phyloP scores from a whole-genome alignment of 441 rosid species.

The Jatropha podagrica region DNA sequence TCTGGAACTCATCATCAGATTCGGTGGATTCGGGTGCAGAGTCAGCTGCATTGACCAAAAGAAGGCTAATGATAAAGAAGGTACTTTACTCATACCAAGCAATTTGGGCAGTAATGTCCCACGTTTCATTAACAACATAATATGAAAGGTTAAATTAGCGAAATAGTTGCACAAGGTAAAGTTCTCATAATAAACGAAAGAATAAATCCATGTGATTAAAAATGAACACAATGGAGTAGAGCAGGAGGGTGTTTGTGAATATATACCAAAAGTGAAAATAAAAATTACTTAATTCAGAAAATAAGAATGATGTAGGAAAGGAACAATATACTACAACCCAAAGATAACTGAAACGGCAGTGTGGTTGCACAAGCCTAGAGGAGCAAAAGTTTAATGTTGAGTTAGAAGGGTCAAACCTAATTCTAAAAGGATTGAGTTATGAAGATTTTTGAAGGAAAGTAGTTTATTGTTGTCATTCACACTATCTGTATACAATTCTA shows the following conservation, averaged over 20 bases:
- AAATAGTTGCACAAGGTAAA: neutral
- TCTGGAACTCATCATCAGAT: slow-evolving; percentile 99
- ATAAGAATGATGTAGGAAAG: neutral
- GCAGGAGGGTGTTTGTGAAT: too few relatives aligned
- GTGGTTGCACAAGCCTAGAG: neutral
- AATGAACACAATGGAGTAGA: neutral
- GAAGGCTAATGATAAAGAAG: neutral
- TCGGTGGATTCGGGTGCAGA: slow-evolving; percentile 80
- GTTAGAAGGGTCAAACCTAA: too few relatives aligned
- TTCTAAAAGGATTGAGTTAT: too few relatives aligned
- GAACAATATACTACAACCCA: neutral
- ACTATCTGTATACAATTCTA: too few relatives aligned
- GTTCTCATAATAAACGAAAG: neutral
- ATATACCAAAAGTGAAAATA: neutral
- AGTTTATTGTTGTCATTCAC: too few relatives aligned
- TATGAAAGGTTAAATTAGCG: neutral
- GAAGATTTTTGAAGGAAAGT: too few relatives aligned
- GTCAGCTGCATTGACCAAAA: slow-evolving; percentile 63
- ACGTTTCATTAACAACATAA: neutral
- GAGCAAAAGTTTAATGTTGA: too few relatives aligned
- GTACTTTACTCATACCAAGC: neutral
- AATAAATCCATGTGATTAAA: neutral
- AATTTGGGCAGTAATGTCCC: neutral
- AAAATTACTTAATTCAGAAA: slow-evolving; percentile 6
- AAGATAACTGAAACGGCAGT: neutral